These are phyloP conservation scores for Stromatinia cepivora DNA, from an alignment of 2,329 filamentous ascomycete species.

Conservation along the genomic window DNA sequence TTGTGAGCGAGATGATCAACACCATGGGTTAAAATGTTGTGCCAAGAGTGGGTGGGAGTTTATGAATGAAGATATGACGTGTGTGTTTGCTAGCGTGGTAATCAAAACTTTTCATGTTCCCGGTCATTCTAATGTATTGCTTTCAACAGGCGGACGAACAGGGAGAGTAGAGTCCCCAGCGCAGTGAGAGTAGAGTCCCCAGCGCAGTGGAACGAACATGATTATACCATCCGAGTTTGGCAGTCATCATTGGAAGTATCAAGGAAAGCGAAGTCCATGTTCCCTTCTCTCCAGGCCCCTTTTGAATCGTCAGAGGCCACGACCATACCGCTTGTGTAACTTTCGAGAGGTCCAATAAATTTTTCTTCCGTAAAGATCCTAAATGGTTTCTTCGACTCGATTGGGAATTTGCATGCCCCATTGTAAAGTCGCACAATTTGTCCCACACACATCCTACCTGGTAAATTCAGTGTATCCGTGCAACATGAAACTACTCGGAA, in stretches of 20 bases:
- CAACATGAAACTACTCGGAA: not conserved
- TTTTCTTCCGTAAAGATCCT: not conserved
- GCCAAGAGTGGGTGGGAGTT: not conserved
- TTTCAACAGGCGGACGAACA: no score
- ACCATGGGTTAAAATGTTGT: not conserved
- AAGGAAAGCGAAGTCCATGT: no score
- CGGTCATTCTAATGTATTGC: no score
- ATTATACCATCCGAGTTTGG: no score
- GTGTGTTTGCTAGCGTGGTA: no score
- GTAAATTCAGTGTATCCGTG: not conserved
- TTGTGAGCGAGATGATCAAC: conserved; percentile 11
- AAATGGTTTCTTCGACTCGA: not conserved
- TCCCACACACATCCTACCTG: not conserved
- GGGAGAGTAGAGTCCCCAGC: no score
- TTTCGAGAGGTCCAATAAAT: not conserved
- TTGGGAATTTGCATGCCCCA: not conserved
- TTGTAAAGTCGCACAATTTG: not conserved
- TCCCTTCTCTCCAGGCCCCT: no score
- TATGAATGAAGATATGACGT: not conserved
- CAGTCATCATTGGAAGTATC: no score
- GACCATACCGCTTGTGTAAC: not conserved
- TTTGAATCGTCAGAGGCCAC: not conserved
- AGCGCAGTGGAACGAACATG: no score
- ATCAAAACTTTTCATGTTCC: no score
- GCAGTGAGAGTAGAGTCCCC: no score